Evolutionary conservation across 345 rosid genomes (phyloP).

Genomic region (Eucalyptus melliodora): DNA sequence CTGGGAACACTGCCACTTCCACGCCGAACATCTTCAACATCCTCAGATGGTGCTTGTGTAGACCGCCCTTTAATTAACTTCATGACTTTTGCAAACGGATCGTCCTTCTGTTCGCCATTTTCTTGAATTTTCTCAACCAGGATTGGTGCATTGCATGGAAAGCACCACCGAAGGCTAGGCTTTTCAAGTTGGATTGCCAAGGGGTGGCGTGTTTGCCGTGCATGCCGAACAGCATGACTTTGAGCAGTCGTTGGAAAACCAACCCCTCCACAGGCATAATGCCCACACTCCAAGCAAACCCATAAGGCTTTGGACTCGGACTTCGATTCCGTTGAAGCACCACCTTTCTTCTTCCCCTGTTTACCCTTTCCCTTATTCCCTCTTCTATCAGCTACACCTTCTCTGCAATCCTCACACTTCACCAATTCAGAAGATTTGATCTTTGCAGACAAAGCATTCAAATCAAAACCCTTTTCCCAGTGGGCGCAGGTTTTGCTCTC

Average conservation of each 20-base stretch:
- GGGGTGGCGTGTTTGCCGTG: conserved; percentile 48
- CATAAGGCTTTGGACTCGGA: conserved; percentile 59
- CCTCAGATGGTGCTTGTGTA: conserved; percentile 15
- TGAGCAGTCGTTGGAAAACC: conserved; percentile 77
- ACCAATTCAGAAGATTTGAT: conserved; percentile 30
- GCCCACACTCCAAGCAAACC: conserved; percentile 94
- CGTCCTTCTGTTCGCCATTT: conserved; percentile 36
- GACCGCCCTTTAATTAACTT: conserved; percentile 49
- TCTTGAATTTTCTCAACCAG: conserved; percentile 60
- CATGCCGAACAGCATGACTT: conserved; percentile 68
- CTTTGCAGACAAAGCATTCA: conserved; percentile 45
- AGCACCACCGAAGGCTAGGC: conserved; percentile 83
- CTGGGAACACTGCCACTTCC: conserved; percentile 46
- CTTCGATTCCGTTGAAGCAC: conserved; percentile 30
- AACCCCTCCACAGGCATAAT: conserved; percentile 78
- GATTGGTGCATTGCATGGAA: conserved; percentile 49
- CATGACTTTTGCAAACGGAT: conserved; percentile 32
- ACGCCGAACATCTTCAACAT: conserved; percentile 48
- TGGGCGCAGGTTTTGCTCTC: conserved; percentile 54
- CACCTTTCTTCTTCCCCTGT: conserved; percentile 56
- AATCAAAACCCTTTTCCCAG: conserved; percentile 45
- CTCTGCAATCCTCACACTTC: conserved; percentile 76
- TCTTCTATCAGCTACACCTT: conserved; percentile 42
- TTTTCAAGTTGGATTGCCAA: conserved; percentile 78
- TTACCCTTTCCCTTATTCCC: conserved; percentile 57